Evolutionary conservation across 1,139 yeast species (phyloP).

Genomic region (Torulaspora globosa): DNA sequence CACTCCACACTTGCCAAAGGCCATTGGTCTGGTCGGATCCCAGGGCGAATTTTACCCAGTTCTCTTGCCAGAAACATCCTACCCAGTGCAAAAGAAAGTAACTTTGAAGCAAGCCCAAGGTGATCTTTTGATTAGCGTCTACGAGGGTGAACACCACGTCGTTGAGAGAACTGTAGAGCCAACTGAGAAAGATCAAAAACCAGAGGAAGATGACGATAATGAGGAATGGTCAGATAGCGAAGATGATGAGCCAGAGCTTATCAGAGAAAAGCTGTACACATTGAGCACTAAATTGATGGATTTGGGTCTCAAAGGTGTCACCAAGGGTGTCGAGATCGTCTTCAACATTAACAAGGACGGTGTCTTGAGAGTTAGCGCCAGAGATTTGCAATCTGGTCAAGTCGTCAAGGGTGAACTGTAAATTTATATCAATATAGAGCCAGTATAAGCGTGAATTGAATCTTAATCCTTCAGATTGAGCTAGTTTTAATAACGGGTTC

Average conservation of each 20-base stretch:
- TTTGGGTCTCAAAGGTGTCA: constrained; percentile 68
- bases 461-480: not conserved
- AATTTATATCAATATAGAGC: constrained; percentile 8
- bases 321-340: constrained; percentile 73
- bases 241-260: constrained; percentile 75
- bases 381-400: constrained; percentile 68
- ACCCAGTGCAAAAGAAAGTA: constrained; percentile 81
- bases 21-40: constrained; percentile 79
- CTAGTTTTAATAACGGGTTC: not conserved
- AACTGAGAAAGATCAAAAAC: constrained; percentile 47
- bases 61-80: constrained; percentile 79
- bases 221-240: constrained; percentile 49
- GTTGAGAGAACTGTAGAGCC: constrained; percentile 75
- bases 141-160: constrained; percentile 78
- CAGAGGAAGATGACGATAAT: constrained; percentile 48
- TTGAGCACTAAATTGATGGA: constrained; percentile 77
- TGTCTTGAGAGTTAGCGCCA: constrained; percentile 73
- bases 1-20: constrained; percentile 80
- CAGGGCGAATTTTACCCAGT: constrained; percentile 71
- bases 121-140: constrained; percentile 64
- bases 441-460: constrained; percentile 8
- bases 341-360: constrained; percentile 85
- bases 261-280: constrained; percentile 66
- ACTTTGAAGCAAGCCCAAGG: constrained; percentile 62
- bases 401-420: constrained; percentile 35